Base-by-base conservation (phyloP, 768 basidiomycete genomes). In the Vararia minispora region DNA sequence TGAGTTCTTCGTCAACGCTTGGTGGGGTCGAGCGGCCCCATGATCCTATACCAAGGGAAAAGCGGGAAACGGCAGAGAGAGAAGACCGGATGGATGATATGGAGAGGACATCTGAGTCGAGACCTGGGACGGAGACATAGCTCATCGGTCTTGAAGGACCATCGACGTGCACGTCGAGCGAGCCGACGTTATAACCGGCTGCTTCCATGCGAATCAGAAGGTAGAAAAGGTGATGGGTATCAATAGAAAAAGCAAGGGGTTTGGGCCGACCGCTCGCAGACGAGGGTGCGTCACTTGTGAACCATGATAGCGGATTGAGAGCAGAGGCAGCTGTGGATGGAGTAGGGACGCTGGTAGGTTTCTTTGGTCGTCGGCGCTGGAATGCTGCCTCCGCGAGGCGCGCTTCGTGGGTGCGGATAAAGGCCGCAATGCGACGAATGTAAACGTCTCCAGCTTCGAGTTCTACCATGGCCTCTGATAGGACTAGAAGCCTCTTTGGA, bases 191-290 rank as follows among this genome's bases (percentile, higher is more conserved):
- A 34, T 85, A 60, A n/a, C 76, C 82, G 22, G 85, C 58, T 5
- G 76, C 86, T 58, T 94, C 88, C 45, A 91, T 68, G 30, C 87
- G 79, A 59, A 91, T 80, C 42, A 94, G 70, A 43, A 87, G 60
- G 61, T 92, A 94, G 69, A 85, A 88, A 6, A 94, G 74, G 46
- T 80, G 87, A 52, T 88, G 84, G 20, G 71, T 74, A 58, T 89
- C 84, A 47, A 86, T 66, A 4, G 71, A 54, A 42, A 91, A 74
- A 17, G 77, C 58, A 30, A 84, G 60, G 7, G 86, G 76, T 55
- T 72, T 76, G 5, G 53, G 53, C 9, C 59, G 46, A n/a, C 62
- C 58, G 4, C 64, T 42, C 9, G 56, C 39, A 23, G 60, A 41
- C 16, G 58, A 43, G 36, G 63, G 51, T 33, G 55, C 50, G 36